Conservation (phyloP, 192 early-diverging fungal species). For the Thamnidium elegans region DNA sequence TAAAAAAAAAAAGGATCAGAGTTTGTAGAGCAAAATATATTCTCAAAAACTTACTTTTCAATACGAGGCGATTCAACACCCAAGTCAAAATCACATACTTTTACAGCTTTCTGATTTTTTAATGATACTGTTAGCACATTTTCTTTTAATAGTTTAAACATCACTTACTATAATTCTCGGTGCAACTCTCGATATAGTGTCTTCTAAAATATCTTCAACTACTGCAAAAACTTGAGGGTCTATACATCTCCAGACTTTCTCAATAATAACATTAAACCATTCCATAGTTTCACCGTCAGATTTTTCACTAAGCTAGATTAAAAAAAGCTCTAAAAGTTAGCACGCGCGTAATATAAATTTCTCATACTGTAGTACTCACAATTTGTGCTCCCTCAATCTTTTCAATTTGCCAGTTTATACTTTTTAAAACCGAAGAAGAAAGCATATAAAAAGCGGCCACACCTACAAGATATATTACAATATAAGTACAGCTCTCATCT, state of each 20-base stretch:
- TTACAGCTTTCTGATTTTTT: slow-evolving; percentile 22
- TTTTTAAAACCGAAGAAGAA: too few species aligned
- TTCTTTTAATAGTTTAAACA: neutral
- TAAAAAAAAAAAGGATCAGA: too few species aligned
- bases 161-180: slow-evolving; percentile 21
- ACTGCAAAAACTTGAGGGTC: slow-evolving; percentile 28
- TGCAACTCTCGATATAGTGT: slow-evolving; percentile 13
- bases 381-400: neutral
- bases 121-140: neutral
- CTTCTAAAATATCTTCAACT: slow-evolving; percentile 30
- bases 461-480: too few species aligned
- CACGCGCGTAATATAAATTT: too few species aligned
- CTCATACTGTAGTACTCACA: neutral
- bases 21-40: neutral
- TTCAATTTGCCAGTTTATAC: neutral
- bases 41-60: slow-evolving; percentile 14
- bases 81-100: slow-evolving; percentile 33
- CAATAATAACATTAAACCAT: slow-evolving; percentile 32
- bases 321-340: too few species aligned
- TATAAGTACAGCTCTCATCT: too few species aligned
- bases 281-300: slow-evolving; percentile 29
- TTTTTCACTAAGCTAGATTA: slow-evolving; percentile 1
- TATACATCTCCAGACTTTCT: slow-evolving; percentile 32
- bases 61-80: slow-evolving; percentile 34
- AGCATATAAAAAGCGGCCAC: too few species aligned